A percentile compares a stretch with the other conserved stretches of the same genome.
These are phyloP conservation scores for Lycium ferocissimum DNA, from an alignment of 257 asterid genomes.

Conservation along the genomic window DNA sequence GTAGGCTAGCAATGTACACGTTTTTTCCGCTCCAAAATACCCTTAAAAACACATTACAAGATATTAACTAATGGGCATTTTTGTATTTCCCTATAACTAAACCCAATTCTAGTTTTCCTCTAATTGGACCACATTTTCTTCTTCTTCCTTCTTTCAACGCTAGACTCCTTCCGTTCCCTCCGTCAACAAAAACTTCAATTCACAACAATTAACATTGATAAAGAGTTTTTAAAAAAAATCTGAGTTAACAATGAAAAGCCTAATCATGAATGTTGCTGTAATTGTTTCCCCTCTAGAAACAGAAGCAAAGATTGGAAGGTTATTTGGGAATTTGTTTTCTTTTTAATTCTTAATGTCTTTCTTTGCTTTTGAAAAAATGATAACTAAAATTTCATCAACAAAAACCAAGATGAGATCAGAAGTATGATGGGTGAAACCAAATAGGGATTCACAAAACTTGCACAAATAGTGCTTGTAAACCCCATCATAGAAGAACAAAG, in stretches of 20 bases:
- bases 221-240: neutral
- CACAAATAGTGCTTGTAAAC: too few relatives aligned
- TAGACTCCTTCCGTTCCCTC: neutral
- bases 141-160: neutral
- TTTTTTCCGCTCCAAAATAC: too few relatives aligned
- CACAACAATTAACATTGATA: neutral
- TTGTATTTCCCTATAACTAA: too few relatives aligned
- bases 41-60: too few relatives aligned
- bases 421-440: neutral
- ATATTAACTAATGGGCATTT: too few relatives aligned
- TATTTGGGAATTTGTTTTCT: neutral
- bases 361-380: neutral
- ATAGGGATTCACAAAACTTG: too few relatives aligned
- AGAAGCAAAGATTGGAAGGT: neutral
- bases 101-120: too few relatives aligned
- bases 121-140: neutral
- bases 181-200: neutral
- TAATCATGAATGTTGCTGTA: neutral
- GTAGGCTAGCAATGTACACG: too few relatives aligned
- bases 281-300: neutral
- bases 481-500: too few relatives aligned
- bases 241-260: neutral
- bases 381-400: neutral
- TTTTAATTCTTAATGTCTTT: neutral
- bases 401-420: neutral